These are phyloP conservation scores for Triticum urartu DNA, from an alignment of 176 grass and related monocot genomes.

Conservation along the genomic window DNA sequence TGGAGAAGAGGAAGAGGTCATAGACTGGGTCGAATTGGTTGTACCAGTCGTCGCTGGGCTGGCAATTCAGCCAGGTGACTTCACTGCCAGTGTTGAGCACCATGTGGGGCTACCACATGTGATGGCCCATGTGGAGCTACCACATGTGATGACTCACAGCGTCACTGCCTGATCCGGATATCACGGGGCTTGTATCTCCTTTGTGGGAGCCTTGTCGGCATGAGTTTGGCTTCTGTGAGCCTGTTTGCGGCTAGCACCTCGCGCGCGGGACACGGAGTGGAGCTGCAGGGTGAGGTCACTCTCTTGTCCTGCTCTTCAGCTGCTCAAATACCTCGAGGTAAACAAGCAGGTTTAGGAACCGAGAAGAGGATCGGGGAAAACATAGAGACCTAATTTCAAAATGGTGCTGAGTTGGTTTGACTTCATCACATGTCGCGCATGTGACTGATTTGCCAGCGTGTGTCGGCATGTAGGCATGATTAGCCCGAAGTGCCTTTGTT, in stretches of 20 bases:
- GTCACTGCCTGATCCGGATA: slow-evolving; percentile 77
- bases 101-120: slow-evolving; percentile 65
- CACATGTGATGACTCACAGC: slow-evolving; percentile 92
- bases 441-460: too few relatives aligned
- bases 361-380: too few relatives aligned
- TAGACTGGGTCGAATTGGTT: slow-evolving; percentile 80
- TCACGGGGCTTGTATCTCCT: slow-evolving; percentile 68
- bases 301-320: too few relatives aligned
- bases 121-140: too few relatives aligned
- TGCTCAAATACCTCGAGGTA: too few relatives aligned
- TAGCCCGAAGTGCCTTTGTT: too few relatives aligned
- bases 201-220: slow-evolving; percentile 19
- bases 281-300: too few relatives aligned
- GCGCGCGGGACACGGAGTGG: neutral
- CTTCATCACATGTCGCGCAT: too few relatives aligned
- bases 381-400: too few relatives aligned
- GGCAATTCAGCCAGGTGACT: slow-evolving; percentile 90
- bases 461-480: too few relatives aligned
- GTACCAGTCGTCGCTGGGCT: slow-evolving; percentile 91
- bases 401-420: too few relatives aligned
- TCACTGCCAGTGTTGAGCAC: slow-evolving; percentile 95
- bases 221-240: slow-evolving; percentile 27
- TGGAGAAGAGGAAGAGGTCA: slow-evolving; percentile 53
- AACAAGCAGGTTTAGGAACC: too few relatives aligned
- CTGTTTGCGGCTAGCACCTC: slow-evolving; percentile 46